These are phyloP conservation scores for Teratosphaeriaceae sp. DNA, from an alignment of 2,329 filamentous ascomycete genomes.

Conservation along the genomic window DNA sequence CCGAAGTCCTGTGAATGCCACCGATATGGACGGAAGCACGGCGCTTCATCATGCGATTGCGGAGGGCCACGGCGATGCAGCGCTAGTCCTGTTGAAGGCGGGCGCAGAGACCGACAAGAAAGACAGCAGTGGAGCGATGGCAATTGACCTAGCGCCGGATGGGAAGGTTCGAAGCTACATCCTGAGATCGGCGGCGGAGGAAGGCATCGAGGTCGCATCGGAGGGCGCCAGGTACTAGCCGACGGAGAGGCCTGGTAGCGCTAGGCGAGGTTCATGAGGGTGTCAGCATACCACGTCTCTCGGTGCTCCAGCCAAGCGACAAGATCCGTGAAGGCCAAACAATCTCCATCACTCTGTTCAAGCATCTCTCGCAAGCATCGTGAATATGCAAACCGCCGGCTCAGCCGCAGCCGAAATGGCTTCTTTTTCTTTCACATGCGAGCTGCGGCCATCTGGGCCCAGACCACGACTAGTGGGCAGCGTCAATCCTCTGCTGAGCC, in stretches of 20 bases:
- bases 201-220: slow-evolving; percentile 61
- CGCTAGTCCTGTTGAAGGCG: slow-evolving; percentile 71
- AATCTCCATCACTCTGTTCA: too few species aligned
- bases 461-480: too few species aligned
- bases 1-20: slow-evolving; percentile 73
- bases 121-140: slow-evolving; percentile 61
- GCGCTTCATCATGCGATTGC: slow-evolving; percentile 81
- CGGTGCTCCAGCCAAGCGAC: too few species aligned
- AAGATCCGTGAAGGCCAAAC: too few species aligned
- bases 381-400: too few species aligned
- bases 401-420: too few species aligned
- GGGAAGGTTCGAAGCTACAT: slow-evolving; percentile 74
- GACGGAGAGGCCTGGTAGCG: not conserved
- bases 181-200: slow-evolving; percentile 68
- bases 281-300: too few species aligned
- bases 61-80: slow-evolving; percentile 72
- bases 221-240: not conserved
- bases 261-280: not conserved
- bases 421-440: too few species aligned
- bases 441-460: too few species aligned
- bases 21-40: slow-evolving; percentile 76
- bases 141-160: slow-evolving; percentile 81
- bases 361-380: too few species aligned
- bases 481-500: too few species aligned
- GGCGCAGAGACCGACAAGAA: slow-evolving; percentile 77